phyloP scores from a whole-genome alignment of 768 basidiomycete genomes.

The Gelatoporia subvermispora region DNA sequence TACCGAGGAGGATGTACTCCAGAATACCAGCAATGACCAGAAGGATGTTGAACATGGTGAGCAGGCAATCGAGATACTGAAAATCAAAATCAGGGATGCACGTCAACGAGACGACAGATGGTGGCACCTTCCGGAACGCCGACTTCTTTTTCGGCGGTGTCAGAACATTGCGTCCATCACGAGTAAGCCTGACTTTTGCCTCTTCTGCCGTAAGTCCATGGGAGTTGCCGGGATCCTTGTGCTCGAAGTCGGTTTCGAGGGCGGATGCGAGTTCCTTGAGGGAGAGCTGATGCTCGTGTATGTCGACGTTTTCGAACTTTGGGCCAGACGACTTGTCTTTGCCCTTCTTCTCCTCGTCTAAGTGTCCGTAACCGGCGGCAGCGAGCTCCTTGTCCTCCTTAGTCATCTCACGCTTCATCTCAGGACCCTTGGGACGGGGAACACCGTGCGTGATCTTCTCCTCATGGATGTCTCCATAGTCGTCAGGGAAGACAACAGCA shows the following conservation, averaged over 20 bases:
- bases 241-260: slow-evolving; percentile 47
- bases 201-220: slow-evolving; percentile 48
- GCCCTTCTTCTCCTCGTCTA: slow-evolving; percentile 38
- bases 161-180: slow-evolving; percentile 57
- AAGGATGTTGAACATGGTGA: slow-evolving; percentile 61
- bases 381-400: slow-evolving; percentile 63
- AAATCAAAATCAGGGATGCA: slow-evolving; percentile 3
- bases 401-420: slow-evolving; percentile 60
- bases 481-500: slow-evolving; percentile 48
- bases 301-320: slow-evolving; percentile 44
- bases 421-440: slow-evolving; percentile 47
- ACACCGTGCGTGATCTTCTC: slow-evolving; percentile 21
- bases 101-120: slow-evolving; percentile 3
- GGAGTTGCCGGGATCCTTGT: slow-evolving; percentile 46
- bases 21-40: slow-evolving; percentile 62
- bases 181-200: slow-evolving; percentile 47
- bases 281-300: slow-evolving; percentile 49
- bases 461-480: slow-evolving; percentile 22
- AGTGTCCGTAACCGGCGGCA: slow-evolving; percentile 64
- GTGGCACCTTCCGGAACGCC: slow-evolving; percentile 51
- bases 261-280: slow-evolving; percentile 35
- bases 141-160: slow-evolving; percentile 68
- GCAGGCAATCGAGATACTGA: slow-evolving; percentile 60
- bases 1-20: slow-evolving; percentile 60
- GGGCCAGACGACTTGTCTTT: slow-evolving; percentile 21